Evolutionary conservation across 345 rosid species (phyloP), one percentile per base, ranked within the genome.

Genomic region (Brassica juncea): DNA sequence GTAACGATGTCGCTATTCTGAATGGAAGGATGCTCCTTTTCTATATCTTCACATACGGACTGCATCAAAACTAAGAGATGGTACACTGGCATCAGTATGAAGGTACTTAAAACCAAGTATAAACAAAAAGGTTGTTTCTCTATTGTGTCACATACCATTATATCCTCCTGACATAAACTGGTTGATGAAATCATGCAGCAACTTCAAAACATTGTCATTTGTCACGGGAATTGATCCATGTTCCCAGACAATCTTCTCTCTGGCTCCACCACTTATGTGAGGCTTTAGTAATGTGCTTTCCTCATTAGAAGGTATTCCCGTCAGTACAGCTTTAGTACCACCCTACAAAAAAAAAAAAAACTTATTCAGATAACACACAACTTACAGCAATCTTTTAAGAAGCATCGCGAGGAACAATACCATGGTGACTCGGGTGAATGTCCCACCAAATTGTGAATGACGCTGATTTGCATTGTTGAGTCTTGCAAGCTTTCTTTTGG

Each of bases 381-480:
- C 12, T 6, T 58, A 44, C 73, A 37, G 3, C 55, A 12, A 74
- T 71, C 61, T 42, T 21, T 63, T 5, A 49, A 78, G 71, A 77
- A 27, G 5, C 57, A 75, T 6, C 9, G 55, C 11, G 4, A 70
- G 84, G 74, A 30, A 37, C 34, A 84, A 42, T 85, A 95, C 99
- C 97, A 95, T 85, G 64, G 94, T 77, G 76, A 85, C 78, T 58
- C 98, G 89, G 4, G 93, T 82, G 87, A 92, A 94, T 67, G 96
- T 90, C 83, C 99, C 98, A 79, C 88, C 84, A 81, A 94, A 91
- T 70, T 90, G 94, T 47, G 98, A 91, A 82, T 90, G 94, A 49
- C 90, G 91, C 47, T 66, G 80, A 70, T 57, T 80, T 3, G 80
- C 66, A 65, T 79, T 83, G 14, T 79, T 84, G 49, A 79, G 79